Conservation (phyloP, 805 yeast species). For the Groenewaldozyma salmanticensis region DNA sequence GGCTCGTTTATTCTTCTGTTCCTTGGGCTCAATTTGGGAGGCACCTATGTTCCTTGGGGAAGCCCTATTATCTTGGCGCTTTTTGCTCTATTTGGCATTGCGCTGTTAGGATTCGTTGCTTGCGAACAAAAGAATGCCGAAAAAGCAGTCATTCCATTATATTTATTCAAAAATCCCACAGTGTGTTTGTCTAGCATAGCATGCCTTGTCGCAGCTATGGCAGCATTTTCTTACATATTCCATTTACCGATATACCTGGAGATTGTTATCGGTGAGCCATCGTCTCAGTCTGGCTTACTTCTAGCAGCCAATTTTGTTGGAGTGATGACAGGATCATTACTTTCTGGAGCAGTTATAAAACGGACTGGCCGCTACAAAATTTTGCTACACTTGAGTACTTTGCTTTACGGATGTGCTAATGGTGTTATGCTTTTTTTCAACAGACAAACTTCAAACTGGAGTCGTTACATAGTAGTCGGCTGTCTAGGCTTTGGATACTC, state of each 20-base stretch:
- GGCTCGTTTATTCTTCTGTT: slow-evolving; percentile 45
- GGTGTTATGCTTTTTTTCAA: slow-evolving; percentile 25
- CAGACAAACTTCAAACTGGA: slow-evolving; percentile 18
- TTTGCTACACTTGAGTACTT: slow-evolving; percentile 35
- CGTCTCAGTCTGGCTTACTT: slow-evolving; percentile 50
- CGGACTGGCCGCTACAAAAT: slow-evolving; percentile 54
- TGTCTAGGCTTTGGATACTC: slow-evolving; percentile 61
- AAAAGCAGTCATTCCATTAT: slow-evolving; percentile 62
- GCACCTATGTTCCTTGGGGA: slow-evolving; percentile 41
- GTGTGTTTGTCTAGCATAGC: slow-evolving; percentile 55
- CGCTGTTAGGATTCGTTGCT: slow-evolving; percentile 34
- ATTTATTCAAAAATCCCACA: slow-evolving; percentile 47
- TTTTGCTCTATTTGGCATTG: slow-evolving; percentile 20
- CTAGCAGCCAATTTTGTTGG: slow-evolving; percentile 48
- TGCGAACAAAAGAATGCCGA: slow-evolving; percentile 42
- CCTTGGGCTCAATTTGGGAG: slow-evolving; percentile 58
- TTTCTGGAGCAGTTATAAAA: slow-evolving; percentile 58
- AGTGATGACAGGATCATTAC: slow-evolving; percentile 55
- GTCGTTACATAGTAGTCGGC: slow-evolving; percentile 37
- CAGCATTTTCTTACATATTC: slow-evolving; percentile 50
- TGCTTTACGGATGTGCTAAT: slow-evolving; percentile 40
- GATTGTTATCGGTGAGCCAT: slow-evolving; percentile 41
- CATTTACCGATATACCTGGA: slow-evolving; percentile 62
- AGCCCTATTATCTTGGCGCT: slow-evolving; percentile 32
- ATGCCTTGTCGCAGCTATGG: slow-evolving; percentile 65